Conservation (phyloP, 352 stramenopile species). For the Pythium rishiriense region DNA sequence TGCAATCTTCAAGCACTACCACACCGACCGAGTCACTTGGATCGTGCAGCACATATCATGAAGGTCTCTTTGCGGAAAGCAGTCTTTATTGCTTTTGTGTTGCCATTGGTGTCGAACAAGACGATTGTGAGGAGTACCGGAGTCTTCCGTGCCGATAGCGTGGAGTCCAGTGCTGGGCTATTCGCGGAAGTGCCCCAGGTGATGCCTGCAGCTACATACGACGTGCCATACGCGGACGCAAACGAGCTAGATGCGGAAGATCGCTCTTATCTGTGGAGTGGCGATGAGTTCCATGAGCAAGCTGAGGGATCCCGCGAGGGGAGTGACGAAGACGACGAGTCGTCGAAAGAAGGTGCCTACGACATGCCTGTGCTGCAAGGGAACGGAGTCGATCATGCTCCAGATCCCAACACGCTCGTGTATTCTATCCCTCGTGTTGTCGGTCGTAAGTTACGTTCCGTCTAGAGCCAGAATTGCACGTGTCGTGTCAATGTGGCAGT, state of each 20-base stretch:
- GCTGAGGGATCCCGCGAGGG: not conserved
- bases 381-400: not conserved
- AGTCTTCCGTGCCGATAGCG: not conserved
- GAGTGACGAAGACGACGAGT: not conserved
- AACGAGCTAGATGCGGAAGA: not conserved
- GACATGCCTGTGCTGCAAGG: not conserved
- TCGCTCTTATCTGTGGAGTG: not conserved
- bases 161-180: not conserved
- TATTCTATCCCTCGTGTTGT: not conserved
- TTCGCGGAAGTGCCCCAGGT: not conserved
- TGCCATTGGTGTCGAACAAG: not conserved
- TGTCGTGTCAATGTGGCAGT: not conserved
- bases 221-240: conserved; percentile 1
- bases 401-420: not conserved
- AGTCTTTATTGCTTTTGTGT: not conserved
- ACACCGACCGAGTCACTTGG: not conserved
- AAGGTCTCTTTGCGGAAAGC: not conserved
- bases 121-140: too few species aligned
- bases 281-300: not conserved
- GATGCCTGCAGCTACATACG: not conserved
- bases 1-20: not conserved
- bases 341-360: not conserved
- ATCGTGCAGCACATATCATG: not conserved
- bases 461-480: not conserved
- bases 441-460: not conserved